phyloP scores from a whole-genome alignment of 108 stramenopile species.

The Fragilariopsis cylindrus region DNA sequence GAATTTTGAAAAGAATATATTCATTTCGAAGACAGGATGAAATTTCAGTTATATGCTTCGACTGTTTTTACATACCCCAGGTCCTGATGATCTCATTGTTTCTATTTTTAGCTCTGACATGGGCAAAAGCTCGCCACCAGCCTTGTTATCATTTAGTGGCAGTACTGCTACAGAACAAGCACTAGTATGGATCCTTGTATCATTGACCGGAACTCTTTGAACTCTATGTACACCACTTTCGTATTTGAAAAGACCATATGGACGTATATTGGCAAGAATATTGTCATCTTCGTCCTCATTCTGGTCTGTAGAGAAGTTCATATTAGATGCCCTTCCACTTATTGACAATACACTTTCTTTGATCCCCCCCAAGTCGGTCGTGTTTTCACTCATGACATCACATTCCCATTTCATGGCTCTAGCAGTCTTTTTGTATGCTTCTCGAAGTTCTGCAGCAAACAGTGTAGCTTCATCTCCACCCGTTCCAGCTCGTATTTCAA shows the following conservation, averaged over 20 bases:
- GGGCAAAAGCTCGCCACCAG: constrained; percentile 47
- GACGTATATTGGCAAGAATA: constrained; percentile 49
- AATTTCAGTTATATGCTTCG: constrained; percentile 12
- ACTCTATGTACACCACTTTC: constrained; percentile 98
- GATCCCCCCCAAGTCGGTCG: constrained; percentile 77
- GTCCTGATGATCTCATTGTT: constrained; percentile 88
- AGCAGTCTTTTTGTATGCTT: constrained; percentile 81
- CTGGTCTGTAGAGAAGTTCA: constrained; percentile 4
- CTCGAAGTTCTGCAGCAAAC: constrained; percentile 89
- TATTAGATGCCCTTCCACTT: constrained; percentile 39
- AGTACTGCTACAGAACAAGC: constrained; percentile 94
- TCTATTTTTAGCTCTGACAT: constrained; percentile 85
- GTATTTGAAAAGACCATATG: constrained; percentile 87
- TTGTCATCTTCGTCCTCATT: constrained; percentile 32
- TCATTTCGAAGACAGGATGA: background rate
- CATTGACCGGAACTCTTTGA: constrained; percentile 96
- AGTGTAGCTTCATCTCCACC: constrained; percentile 95
- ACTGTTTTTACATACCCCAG: constrained; percentile 20
- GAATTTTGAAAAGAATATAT: too few relatives aligned
- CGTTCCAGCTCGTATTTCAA: constrained; percentile 95
- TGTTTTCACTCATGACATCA: constrained; percentile 60
- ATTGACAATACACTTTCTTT: constrained; percentile 71
- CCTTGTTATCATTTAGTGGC: constrained; percentile 52
- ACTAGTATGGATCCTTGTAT: constrained; percentile 90
- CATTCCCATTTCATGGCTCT: constrained; percentile 66